Conservation (phyloP, 352 stramenopile genomes). For the Phytophthora sojae region DNA sequence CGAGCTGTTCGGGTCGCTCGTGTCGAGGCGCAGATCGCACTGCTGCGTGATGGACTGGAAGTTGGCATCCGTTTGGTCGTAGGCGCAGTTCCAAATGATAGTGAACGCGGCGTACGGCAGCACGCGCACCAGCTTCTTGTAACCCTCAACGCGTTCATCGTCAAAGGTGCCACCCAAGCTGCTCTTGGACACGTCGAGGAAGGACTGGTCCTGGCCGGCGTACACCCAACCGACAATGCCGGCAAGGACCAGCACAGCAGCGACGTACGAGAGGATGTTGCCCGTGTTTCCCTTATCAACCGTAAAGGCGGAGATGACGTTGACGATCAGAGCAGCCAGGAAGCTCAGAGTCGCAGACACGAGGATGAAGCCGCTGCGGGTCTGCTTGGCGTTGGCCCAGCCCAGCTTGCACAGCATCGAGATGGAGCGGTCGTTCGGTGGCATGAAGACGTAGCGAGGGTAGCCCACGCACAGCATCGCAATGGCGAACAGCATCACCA, state of each 20-base stretch:
- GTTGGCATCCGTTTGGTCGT: slow-evolving; percentile 77
- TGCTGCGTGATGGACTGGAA: slow-evolving; percentile 80
- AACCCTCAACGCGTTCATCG: slow-evolving; percentile 49
- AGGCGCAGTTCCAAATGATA: slow-evolving; percentile 68
- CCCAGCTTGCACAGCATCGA: slow-evolving; percentile 50
- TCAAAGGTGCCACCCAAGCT: slow-evolving; percentile 48
- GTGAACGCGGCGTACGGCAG: slow-evolving; percentile 63
- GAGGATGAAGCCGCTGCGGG: slow-evolving; percentile 38
- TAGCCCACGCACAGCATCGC: slow-evolving; percentile 48
- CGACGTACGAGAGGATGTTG: slow-evolving; percentile 57
- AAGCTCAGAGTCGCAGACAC: slow-evolving; percentile 41
- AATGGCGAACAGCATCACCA: slow-evolving; percentile 51
- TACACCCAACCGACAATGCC: slow-evolving; percentile 52
- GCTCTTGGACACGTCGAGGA: slow-evolving; percentile 51
- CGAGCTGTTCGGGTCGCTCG: slow-evolving; percentile 41
- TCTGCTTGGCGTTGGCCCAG: slow-evolving; percentile 31
- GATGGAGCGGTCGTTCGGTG: slow-evolving; percentile 49
- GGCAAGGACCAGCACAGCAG: slow-evolving; percentile 33
- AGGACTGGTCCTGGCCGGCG: slow-evolving; percentile 39
- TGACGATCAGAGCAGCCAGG: slow-evolving; percentile 51
- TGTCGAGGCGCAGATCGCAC: slow-evolving; percentile 61
- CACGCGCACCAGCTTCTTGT: slow-evolving; percentile 59
- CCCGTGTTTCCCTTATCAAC: slow-evolving; percentile 26
- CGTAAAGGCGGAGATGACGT: slow-evolving; percentile 60
- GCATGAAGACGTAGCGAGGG: slow-evolving; percentile 60